phyloP scores from a whole-genome alignment of 768 basidiomycete genomes.

The Boletus subcaerulescens region DNA sequence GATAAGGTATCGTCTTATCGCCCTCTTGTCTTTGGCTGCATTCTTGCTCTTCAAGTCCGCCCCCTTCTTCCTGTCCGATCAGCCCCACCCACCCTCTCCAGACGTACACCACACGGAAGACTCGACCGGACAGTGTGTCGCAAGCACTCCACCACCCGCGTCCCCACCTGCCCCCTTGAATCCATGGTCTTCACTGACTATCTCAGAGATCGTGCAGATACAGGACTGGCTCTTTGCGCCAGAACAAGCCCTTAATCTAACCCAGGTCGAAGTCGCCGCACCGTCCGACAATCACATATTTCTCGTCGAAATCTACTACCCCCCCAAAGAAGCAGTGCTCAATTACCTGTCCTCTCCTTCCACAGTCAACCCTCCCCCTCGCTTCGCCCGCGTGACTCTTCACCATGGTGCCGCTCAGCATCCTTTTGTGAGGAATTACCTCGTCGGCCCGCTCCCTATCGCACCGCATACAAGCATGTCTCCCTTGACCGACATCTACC shows the following conservation, averaged over 20 bases:
- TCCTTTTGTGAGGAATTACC: constrained; percentile 51
- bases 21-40: constrained; percentile 8
- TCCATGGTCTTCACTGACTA: constrained; percentile 50
- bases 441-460: constrained; percentile 58
- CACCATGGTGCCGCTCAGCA: constrained; percentile 43
- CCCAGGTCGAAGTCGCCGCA: constrained; percentile 28
- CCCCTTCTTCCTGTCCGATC: constrained; percentile 1
- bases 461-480: constrained; percentile 37
- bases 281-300: constrained; percentile 50
- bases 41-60: constrained; percentile 12
- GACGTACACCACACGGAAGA: neutral
- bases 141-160: constrained; percentile 32
- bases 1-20: constrained; percentile 14
- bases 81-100: neutral
- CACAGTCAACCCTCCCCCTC: constrained; percentile 28
- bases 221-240: constrained; percentile 45
- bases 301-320: constrained; percentile 48
- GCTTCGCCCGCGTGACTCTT: constrained; percentile 49
- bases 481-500: constrained; percentile 50
- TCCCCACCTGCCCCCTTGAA: constrained; percentile 44
- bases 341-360: constrained; percentile 41
- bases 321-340: constrained; percentile 46
- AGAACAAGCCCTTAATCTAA: constrained; percentile 47
- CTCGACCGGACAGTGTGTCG: constrained; percentile 34
- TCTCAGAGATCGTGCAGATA: constrained; percentile 43